phyloP scores from a whole-genome alignment of 192 early-diverging fungal genomes.

The Blastocladiella britannica region DNA sequence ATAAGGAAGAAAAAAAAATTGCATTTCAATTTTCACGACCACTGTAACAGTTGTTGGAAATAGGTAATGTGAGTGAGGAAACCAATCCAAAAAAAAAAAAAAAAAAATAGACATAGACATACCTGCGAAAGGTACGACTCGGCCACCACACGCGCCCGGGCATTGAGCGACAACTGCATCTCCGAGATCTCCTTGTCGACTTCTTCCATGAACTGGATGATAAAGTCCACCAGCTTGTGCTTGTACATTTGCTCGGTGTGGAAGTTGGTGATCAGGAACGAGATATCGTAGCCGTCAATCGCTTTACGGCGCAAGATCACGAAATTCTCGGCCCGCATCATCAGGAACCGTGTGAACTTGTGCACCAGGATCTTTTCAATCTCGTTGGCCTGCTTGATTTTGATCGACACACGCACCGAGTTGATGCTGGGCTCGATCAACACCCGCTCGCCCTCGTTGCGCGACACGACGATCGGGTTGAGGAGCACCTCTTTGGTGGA shows the following conservation, averaged over 20 bases:
- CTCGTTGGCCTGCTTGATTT: constrained; percentile 95
- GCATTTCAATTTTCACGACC: no score
- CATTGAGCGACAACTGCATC: constrained; percentile 89
- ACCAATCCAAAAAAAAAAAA: no score
- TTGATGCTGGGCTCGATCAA: constrained; percentile 82
- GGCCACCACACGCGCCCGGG: constrained; percentile 72
- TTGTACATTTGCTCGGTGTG: constrained; percentile 98
- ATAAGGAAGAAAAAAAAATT: no score
- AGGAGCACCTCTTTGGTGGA: constrained; percentile 63
- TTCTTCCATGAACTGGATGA: constrained; percentile 98
- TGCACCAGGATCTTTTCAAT: constrained; percentile 83
- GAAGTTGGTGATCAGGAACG: constrained; percentile 88
- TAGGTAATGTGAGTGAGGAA: no score
- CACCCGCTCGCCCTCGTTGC: constrained; percentile 86
- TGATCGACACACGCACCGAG: constrained; percentile 80
- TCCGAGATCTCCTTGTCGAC: constrained; percentile 98
- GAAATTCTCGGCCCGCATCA: constrained; percentile 91
- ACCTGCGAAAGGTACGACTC: constrained; percentile 43
- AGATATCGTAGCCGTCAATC: constrained; percentile 89
- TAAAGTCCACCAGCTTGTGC: constrained; percentile 98
- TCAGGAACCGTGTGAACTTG: constrained; percentile 95
- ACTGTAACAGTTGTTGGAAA: no score
- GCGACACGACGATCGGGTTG: constrained; percentile 63
- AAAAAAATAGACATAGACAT: no score
- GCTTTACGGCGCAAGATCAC: constrained; percentile 78